Base-by-base conservation (phyloP, 306 rosid genomes). In the Glycine latifolia region DNA sequence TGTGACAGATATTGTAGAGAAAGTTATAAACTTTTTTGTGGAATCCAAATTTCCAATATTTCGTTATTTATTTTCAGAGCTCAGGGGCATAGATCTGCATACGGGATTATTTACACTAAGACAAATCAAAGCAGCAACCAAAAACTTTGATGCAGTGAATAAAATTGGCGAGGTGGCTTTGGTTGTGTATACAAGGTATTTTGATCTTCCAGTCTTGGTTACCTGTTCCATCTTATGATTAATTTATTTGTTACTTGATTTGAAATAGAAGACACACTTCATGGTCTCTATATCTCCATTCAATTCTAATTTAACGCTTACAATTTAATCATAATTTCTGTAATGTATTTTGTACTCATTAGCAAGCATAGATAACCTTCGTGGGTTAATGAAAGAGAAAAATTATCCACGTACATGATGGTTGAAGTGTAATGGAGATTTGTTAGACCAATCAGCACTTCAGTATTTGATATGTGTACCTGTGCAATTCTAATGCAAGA, bases 91-190 rank as follows among this genome's bases (percentile, higher is more conserved):
- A 75, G 97, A 93, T 70, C 87, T 92, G 85, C 97, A 90, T 81
- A 95, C 93, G 3, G 97, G 97, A 82, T 54, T 91, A 79, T 95
- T 92, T 77, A 89, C 97, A 26, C 81, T 95, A 72, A 81, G 88
- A 74, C 99, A 95, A 85, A 93, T 95, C 49, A 95, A 89, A 90
- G 85, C 88, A 66, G 97, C 97, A 43, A 95, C 99, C 5, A 77
- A 85, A 77, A 91, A 93, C 90, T 95, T 95, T 8, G 93, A 93
- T 82, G 89, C 87, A 12, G 84, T 80, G 59, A 82, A 91, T 83
- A 95, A 95, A 88, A 84, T 95, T 62, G 99, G 99, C 1, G 97
- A 87, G 99, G 99, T 7, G 99, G 99, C 49, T 95, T 95, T 75
- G 97, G 99, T 79, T 79, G 92, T 55, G 99, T 95, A 62, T 95